A percentile compares a stretch with the other conserved stretches of the same genome.
Evolutionary conservation across 1,284 basidiomycete genomes (phyloP).

Genomic region (Ceratobasidium sp.): DNA sequence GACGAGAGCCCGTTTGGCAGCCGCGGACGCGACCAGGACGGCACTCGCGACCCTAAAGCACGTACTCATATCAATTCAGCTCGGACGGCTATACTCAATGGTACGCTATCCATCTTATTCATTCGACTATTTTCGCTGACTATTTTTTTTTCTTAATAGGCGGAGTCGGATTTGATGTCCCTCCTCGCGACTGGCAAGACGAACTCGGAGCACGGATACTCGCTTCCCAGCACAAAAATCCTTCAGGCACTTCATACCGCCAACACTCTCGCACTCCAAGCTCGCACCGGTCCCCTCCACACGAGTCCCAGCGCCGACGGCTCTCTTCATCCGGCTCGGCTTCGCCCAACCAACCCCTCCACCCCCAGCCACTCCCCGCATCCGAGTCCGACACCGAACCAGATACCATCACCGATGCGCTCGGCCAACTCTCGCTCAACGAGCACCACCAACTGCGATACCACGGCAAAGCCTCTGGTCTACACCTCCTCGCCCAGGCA

Average conservation of each 20-base stretch:
- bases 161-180: slow-evolving; percentile 60
- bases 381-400: slow-evolving; percentile 46
- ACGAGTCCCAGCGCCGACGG: slow-evolving; percentile 46
- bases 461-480: slow-evolving; percentile 83
- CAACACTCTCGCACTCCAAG: slow-evolving; percentile 23
- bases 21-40: slow-evolving; percentile 54
- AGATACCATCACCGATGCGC: slow-evolving; percentile 72
- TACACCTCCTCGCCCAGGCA: slow-evolving; percentile 73
- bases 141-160: slow-evolving; percentile 62
- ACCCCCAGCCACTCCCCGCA: not conserved
- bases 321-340: slow-evolving; percentile 45
- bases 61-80: slow-evolving; percentile 41
- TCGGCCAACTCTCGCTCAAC: slow-evolving; percentile 87
- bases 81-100: slow-evolving; percentile 35
- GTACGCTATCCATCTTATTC: slow-evolving; percentile 56
- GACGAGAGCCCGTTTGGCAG: slow-evolving; percentile 81
- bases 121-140: slow-evolving; percentile 62
- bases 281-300: slow-evolving; percentile 25
- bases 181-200: slow-evolving; percentile 86
- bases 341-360: slow-evolving; percentile 25
- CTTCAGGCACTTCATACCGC: not conserved
- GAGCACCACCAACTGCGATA: slow-evolving; percentile 86
- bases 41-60: slow-evolving; percentile 31
- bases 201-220: slow-evolving; percentile 68
- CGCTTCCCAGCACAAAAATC: slow-evolving; percentile 23